phyloP scores from a whole-genome alignment of 495 filamentous ascomycete species.

The Pyronema domesticum region DNA sequence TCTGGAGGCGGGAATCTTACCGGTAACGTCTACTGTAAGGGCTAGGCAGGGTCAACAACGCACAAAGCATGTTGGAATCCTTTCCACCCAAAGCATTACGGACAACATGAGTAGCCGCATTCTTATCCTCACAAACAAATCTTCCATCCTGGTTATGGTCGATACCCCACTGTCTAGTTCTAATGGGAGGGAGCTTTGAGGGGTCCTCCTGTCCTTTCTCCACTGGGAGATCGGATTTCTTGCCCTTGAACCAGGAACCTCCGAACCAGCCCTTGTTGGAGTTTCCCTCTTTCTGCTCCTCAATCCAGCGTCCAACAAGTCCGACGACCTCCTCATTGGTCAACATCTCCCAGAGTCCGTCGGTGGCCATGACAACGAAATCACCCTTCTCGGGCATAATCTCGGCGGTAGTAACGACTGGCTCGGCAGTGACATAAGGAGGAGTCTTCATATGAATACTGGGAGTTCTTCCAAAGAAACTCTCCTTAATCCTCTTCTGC shows the following conservation, averaged over 20 bases:
- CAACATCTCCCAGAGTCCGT: constrained; percentile 98
- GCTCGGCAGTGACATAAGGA: constrained; percentile 95
- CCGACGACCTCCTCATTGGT: constrained; percentile 97
- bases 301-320: constrained; percentile 90
- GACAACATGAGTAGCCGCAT: constrained; percentile 87
- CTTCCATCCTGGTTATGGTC: constrained; percentile 42
- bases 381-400: constrained; percentile 80
- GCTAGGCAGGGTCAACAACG: constrained; percentile 74
- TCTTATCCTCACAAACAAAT: constrained; percentile 90
- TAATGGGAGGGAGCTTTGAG: constrained; percentile 41
- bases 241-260: constrained; percentile 9
- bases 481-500: constrained; percentile 57
- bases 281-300: constrained; percentile 39
- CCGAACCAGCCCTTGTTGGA: constrained; percentile 34
- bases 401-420: constrained; percentile 85
- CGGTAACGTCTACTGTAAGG: constrained; percentile 82
- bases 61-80: constrained; percentile 86
- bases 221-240: constrained; percentile 31
- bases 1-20: constrained; percentile 29
- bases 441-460: constrained; percentile 64
- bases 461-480: constrained; percentile 69
- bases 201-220: constrained; percentile 24
- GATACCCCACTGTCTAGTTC: constrained; percentile 70
- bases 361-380: constrained; percentile 91
- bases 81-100: constrained; percentile 89